These are phyloP conservation scores for Aleurites moluccanus DNA, from an alignment of 441 rosid genomes.

Conservation along the genomic window DNA sequence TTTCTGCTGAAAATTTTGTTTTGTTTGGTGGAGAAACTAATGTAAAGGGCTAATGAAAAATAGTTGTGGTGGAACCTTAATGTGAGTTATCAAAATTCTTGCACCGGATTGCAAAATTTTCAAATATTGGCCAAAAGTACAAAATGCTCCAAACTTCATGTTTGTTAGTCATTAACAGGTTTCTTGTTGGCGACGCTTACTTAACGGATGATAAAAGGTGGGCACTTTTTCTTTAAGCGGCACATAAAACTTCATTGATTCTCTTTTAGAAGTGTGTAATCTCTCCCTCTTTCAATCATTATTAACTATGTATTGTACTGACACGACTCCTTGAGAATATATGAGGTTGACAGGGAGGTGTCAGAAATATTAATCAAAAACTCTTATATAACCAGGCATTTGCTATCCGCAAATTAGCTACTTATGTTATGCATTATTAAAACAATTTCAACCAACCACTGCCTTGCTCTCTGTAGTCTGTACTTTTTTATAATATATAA, in stretches of 20 bases:
- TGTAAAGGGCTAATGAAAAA: background rate
- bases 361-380: background rate
- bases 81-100: too few relatives aligned
- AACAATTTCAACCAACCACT: background rate
- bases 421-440: background rate
- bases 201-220: conserved; percentile 3
- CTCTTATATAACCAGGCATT: background rate
- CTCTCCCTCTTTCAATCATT: background rate
- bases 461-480: background rate
- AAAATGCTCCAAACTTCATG: background rate
- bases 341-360: background rate
- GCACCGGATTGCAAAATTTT: too few relatives aligned
- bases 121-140: background rate
- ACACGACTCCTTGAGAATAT: background rate
- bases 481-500: conserved; percentile 1
- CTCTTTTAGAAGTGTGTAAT: background rate
- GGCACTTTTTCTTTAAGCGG: background rate
- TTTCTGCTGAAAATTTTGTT: background rate
- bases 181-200: background rate
- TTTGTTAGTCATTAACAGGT: background rate
- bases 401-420: background rate
- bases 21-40: background rate
- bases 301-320: background rate
- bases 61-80: background rate
- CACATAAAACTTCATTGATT: background rate